Evolutionary conservation across 305 asterid species (phyloP).

Genomic region (Fraxinus angustifolia): DNA sequence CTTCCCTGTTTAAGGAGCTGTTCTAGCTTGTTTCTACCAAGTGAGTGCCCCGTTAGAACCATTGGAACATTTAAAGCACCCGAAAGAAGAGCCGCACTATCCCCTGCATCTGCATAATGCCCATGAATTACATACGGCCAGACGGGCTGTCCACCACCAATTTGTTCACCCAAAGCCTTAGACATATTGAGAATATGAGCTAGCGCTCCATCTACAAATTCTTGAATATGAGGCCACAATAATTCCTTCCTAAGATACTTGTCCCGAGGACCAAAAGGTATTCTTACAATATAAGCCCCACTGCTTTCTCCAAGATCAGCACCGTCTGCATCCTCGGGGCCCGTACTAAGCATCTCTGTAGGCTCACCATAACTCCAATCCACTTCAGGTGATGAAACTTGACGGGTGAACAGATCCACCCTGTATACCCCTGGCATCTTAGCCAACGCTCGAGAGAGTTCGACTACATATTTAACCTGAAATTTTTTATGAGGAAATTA

Average conservation of each 20-base stretch:
- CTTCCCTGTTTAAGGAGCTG: conserved; percentile 78
- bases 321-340: conserved; percentile 49
- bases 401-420: conserved; percentile 79
- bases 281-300: conserved; percentile 71
- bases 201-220: conserved; percentile 82
- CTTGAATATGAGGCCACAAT: conserved; percentile 77
- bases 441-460: conserved; percentile 84
- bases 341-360: conserved; percentile 67
- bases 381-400: conserved; percentile 71
- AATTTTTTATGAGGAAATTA: conserved; percentile 22
- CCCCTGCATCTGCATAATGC: conserved; percentile 91
- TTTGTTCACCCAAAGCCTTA: conserved; percentile 69
- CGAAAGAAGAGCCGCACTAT: conserved; percentile 76
- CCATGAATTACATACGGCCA: conserved; percentile 88
- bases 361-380: conserved; percentile 92
- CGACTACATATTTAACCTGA: conserved; percentile 85
- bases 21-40: conserved; percentile 80
- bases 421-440: conserved; percentile 73
- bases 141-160: conserved; percentile 64
- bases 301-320: conserved; percentile 62
- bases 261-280: conserved; percentile 79
- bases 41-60: conserved; percentile 83
- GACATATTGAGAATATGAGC: conserved; percentile 76
- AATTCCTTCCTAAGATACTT: conserved; percentile 64
- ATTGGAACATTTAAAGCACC: conserved; percentile 83